Evolutionary conservation across 805 yeast genomes (phyloP).

Genomic region (Nakazawaea wickerhamii): DNA sequence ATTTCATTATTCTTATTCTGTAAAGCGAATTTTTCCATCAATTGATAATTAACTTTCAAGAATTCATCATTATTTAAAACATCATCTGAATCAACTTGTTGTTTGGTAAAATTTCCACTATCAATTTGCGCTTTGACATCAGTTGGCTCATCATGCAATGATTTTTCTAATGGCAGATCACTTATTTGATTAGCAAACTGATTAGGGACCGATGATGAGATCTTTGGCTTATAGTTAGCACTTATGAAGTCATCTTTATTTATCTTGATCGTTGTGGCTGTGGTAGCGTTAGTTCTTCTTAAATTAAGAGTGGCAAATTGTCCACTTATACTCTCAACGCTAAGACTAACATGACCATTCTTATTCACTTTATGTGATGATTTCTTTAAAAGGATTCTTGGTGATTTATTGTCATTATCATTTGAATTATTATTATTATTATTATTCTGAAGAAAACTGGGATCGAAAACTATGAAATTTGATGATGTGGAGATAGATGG

Average conservation of each 20-base stretch:
- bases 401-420: conserved; percentile 4
- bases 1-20: conserved; percentile 27
- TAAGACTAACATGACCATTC: conserved; percentile 26
- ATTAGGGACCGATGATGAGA: no score
- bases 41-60: conserved; percentile 17
- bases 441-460: conserved; percentile 13
- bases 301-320: conserved; percentile 21
- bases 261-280: conserved; percentile 22
- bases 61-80: background rate
- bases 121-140: background rate
- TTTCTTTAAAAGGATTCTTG: conserved; percentile 21
- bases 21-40: conserved; percentile 21
- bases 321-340: conserved; percentile 17
- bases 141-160: conserved; percentile 11
- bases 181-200: background rate
- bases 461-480: conserved; percentile 26
- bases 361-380: conserved; percentile 21
- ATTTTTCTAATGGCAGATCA: conserved; percentile 7
- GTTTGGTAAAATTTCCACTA: background rate
- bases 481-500: conserved; percentile 24
- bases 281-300: conserved; percentile 25
- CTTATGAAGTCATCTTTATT: conserved; percentile 15
- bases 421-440: conserved; percentile 13
- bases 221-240: conserved; percentile 9
- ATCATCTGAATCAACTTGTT: background rate